Base-by-base conservation (phyloP, 352 stramenopile genomes). In the Phytophthora sojae region DNA sequence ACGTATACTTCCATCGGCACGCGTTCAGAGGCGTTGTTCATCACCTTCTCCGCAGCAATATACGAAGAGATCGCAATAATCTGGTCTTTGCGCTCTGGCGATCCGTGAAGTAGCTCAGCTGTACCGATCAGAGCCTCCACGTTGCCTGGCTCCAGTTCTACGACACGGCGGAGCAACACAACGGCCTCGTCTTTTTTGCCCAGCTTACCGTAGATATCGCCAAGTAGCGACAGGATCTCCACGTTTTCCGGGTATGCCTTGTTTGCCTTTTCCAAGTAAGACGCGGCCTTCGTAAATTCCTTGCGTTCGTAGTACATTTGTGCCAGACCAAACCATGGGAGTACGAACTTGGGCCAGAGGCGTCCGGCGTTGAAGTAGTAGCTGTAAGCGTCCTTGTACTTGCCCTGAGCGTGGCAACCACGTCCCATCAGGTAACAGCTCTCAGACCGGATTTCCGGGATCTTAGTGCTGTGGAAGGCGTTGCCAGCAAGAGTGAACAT, bases 401-500 rank as follows among this genome's bases (percentile, higher is more conserved):
- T 97, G 57, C 91, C 91, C 61, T 87, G 86, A 35, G 96, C 93
- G 72, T 99, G 97, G 60, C 96, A 96, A n/a, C 98, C 96, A 57
- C 97, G 92, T 11, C 94, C 97, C 80, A 99, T 96, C 35, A 99
- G 89, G 75, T 98, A 99, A 57, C 97, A 98, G 67, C 95, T 99
- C 78, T 99, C 97, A 11, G 96, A 98, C 56, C 97, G 95, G 30
- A 99, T 98, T 61, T 95, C 86, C 7, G 89, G 73, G 15, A 95
- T 94, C 73, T 96, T 94, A 1, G 90, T 97, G 62, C 84, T 94
- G 76, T 97, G 90, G 73, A 96, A 97, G 29, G 90, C 90, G 57
- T 92, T 97, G 6, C 89, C 88, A 2, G 90, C 90, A 7, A 97
- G 86, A 11, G 86, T 94, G 39, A 96, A 95, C 90, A 97, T 97